Conservation (phyloP, 140 eudicot species). For the Bidens hawaiensis region DNA sequence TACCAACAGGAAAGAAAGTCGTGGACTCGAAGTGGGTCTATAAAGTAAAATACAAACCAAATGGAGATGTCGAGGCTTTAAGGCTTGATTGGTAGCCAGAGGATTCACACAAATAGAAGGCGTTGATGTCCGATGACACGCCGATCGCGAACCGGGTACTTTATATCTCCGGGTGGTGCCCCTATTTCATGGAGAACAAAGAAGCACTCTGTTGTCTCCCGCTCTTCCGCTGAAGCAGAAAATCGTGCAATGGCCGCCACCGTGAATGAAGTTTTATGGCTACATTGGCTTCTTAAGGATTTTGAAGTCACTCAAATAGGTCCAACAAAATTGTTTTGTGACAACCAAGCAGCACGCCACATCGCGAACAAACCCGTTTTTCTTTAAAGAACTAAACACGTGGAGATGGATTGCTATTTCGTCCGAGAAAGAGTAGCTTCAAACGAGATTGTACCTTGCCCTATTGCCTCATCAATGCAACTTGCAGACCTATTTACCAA, state of each 20-base stretch:
- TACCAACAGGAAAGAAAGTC: too few relatives aligned
- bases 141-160: neutral
- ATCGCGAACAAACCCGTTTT: neutral
- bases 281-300: neutral
- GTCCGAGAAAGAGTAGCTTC: neutral
- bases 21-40: too few relatives aligned
- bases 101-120: slow-evolving; percentile 6
- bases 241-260: too few relatives aligned
- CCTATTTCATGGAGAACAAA: too few relatives aligned
- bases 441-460: too few relatives aligned
- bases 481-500: neutral
- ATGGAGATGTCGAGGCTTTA: neutral
- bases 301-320: neutral
- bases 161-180: too few relatives aligned
- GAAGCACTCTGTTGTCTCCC: too few relatives aligned
- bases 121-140: neutral
- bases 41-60: too few relatives aligned
- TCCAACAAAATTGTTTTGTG: neutral
- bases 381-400: neutral
- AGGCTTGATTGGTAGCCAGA: neutral
- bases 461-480: neutral
- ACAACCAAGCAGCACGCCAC: neutral
- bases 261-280: too few relatives aligned
- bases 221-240: too few relatives aligned
- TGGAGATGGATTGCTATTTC: too few relatives aligned